Evolutionary conservation across 352 stramenopile species (phyloP), one percentile per base, ranked within the genome.

Genomic region (Thalassiosira mediterranea): DNA sequence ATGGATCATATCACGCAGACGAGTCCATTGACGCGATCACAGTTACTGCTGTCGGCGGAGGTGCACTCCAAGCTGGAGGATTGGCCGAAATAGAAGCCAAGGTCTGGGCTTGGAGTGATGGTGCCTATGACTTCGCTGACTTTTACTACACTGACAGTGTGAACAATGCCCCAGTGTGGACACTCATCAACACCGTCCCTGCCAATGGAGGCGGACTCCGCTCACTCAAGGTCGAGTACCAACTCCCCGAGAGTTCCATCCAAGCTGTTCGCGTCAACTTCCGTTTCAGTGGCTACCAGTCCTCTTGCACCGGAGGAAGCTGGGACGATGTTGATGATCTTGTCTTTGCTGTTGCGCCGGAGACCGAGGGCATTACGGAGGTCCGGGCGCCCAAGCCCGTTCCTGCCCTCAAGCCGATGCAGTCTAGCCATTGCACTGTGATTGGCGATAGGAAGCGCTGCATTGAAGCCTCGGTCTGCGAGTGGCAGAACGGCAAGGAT

Each of bases 311-410:
- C 51, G 29, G 34, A 13, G 26, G 53, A 8, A 62, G 19, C 23
- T 80, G 64, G 19, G 57, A 74, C 29, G 72, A 81, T 72, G 44
- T 21, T 3, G 63, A 75, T 59, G 63, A 80, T 21, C 21, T 80
- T 10, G 61, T 10, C 1, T 68, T 75, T 34, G 7, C 42, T 15
- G 65, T 68, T 4, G 42, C 2, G 2, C 8, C 37, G 11, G 29
- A 38, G 26, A 25, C 1, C n/a, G n/a, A n/a, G n/a, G n/a, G n/a
- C n/a, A n/a, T n/a, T n/a, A n/a, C n/a, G n/a, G n/a, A n/a, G n/a
- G n/a, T n/a, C n/a, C n/a, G n/a, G n/a, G n/a, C n/a, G n/a, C n/a
- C n/a, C n/a, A n/a, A n/a, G n/a, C n/a, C n/a, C n/a, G n/a, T n/a
- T n/a, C n/a, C n/a, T n/a, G n/a, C n/a, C n/a, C n/a, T n/a, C n/a